Evolutionary conservation across 202 grass and related monocot genomes (phyloP).

Genomic region (Setaria viridis): DNA sequence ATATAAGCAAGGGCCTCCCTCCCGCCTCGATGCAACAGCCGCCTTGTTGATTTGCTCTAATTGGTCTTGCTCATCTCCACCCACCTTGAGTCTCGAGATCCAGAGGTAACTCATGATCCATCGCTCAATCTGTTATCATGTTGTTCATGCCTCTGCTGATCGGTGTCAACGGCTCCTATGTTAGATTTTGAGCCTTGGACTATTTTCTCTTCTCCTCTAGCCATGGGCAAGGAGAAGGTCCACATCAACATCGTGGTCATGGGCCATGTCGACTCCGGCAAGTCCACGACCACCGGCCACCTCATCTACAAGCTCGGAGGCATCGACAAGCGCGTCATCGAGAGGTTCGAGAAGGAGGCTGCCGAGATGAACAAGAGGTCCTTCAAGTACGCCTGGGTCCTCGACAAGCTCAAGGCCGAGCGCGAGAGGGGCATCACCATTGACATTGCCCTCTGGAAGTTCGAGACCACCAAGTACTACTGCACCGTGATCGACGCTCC

Average conservation of each 20-base stretch:
- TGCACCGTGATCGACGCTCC: slow-evolving; percentile 87
- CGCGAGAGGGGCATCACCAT: slow-evolving; percentile 87
- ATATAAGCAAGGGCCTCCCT: not conserved
- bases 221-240: slow-evolving; percentile 90
- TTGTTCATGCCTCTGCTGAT: not conserved
- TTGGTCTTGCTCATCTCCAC: not conserved
- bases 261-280: slow-evolving; percentile 86
- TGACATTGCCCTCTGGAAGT: slow-evolving; percentile 86
- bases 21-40: not conserved
- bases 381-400: slow-evolving; percentile 92
- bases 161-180: not conserved
- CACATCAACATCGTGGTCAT: slow-evolving; percentile 92
- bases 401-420: slow-evolving; percentile 96
- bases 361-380: slow-evolving; percentile 93
- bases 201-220: not conserved
- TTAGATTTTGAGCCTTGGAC: not conserved
- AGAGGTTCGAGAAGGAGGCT: slow-evolving; percentile 82
- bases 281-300: slow-evolving; percentile 88
- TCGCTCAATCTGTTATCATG: not conserved
- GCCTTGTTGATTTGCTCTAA: not conserved
- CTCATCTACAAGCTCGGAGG: slow-evolving; percentile 95
- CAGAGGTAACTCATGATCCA: not conserved
- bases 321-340: slow-evolving; percentile 94
- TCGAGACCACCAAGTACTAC: slow-evolving; percentile 86
- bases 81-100: not conserved